phyloP scores from a whole-genome alignment of 345 rosid genomes.

The Camelina neglecta region DNA sequence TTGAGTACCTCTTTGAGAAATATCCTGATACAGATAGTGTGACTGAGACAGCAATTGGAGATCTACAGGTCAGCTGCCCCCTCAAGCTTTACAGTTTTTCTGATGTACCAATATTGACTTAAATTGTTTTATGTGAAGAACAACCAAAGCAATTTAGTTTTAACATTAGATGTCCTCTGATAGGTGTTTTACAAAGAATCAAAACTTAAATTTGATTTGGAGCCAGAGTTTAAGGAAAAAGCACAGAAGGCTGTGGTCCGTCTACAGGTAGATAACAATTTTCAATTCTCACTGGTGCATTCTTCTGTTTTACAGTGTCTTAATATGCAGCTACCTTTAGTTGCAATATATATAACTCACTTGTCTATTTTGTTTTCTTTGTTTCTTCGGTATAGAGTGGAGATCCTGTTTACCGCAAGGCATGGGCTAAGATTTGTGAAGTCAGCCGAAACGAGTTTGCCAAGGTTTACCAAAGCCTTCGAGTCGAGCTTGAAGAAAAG shows the following conservation, averaged over 20 bases:
- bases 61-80: conserved; percentile 67
- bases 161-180: conserved; percentile 33
- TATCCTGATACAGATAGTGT: conserved; percentile 63
- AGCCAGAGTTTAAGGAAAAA: conserved; percentile 72
- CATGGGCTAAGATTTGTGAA: conserved; percentile 74
- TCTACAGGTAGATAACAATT: conserved; percentile 61
- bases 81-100: conserved; percentile 3
- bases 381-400: conserved; percentile 56
- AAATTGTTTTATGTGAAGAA: neutral
- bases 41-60: conserved; percentile 73
- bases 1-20: conserved; percentile 76
- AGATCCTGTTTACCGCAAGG: conserved; percentile 61
- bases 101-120: neutral
- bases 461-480: conserved; percentile 67
- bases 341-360: neutral
- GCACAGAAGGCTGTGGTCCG: conserved; percentile 83
- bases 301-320: neutral
- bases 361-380: neutral
- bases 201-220: conserved; percentile 68
- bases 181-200: conserved; percentile 78
- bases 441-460: conserved; percentile 71
- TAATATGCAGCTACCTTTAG: neutral
- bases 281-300: neutral
- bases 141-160: neutral
- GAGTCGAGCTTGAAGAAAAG: conserved; percentile 75